These are phyloP conservation scores for Conticribra weissflogii DNA, from an alignment of 108 stramenopile species.

Conservation along the genomic window DNA sequence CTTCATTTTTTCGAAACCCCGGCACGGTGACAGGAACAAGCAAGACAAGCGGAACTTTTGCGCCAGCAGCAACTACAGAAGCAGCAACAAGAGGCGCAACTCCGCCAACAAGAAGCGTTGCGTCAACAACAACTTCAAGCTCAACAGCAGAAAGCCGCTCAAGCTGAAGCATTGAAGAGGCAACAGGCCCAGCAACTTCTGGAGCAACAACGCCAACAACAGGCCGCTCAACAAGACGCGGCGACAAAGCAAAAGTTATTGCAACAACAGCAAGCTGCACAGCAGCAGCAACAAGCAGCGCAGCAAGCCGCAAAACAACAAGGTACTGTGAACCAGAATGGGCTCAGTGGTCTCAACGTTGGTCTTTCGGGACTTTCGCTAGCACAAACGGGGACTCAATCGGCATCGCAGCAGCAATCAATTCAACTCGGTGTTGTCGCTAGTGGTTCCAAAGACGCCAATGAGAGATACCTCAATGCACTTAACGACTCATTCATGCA, in stretches of 20 bases:
- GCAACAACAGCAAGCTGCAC: conserved; percentile 34
- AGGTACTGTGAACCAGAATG: conserved; percentile 29
- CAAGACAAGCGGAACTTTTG: conserved; percentile 65
- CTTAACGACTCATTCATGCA: conserved; percentile 78
- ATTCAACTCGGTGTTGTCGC: conserved; percentile 12
- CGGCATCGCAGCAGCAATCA: conserved; percentile 1
- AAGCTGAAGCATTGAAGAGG: conserved; percentile 60
- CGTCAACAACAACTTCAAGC: conserved; percentile 58
- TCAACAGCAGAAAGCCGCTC: conserved; percentile 44
- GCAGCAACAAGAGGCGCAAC: conserved; percentile 78
- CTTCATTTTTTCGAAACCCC: neutral
- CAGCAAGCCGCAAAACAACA: conserved; percentile 26
- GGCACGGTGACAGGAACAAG: conserved; percentile 49
- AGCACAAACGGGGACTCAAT: conserved; percentile 30
- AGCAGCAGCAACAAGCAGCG: conserved; percentile 12
- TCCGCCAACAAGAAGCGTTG: conserved; percentile 58
- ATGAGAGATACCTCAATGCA: conserved; percentile 41
- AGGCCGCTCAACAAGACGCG: conserved; percentile 52
- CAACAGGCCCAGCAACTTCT: conserved; percentile 61
- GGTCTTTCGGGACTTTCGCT: conserved; percentile 70
- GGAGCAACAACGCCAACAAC: conserved; percentile 62
- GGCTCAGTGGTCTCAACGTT: conserved; percentile 52
- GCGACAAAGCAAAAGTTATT: conserved; percentile 52
- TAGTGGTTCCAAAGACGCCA: conserved; percentile 37
- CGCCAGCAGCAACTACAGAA: conserved; percentile 66